Evolutionary conservation across 2,329 filamentous ascomycete species (phyloP), one percentile per base, ranked within the genome.

Genomic region (Aschersonia sp.): DNA sequence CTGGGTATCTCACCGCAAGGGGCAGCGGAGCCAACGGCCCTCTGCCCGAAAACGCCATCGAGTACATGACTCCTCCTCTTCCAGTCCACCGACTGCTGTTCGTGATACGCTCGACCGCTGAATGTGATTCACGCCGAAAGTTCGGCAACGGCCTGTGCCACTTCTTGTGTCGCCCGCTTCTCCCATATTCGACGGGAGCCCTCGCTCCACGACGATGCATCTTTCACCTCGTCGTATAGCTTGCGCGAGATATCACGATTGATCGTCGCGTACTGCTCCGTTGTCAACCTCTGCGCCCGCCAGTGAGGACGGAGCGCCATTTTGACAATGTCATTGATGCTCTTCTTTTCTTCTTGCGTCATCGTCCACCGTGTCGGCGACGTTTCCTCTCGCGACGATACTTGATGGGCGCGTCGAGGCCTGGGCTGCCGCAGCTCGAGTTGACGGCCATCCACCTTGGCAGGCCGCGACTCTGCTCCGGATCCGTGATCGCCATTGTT

Each of bases 191-290:
- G 76, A 49, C 80, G 76, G 48, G 78, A 77, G 31, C 79, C 76
- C 29, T 83, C 74, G 56, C 84, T 77, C 32, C 92, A 72, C 30
- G 70, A 65, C 22, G 72, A 66, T 11, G 72, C 71, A 51, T 73
- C 68, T 44, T 70, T 69, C 43, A 77, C 71, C 51, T 79, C 75
- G 53, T 80, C 87, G 65, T 98, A 98, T 49, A 98, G 71, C 66
- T 83, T 85, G 49, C 87, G 83, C 41, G 87, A 95, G 35, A 97
- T 81, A 50, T 84, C 83, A 52, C 88, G 82, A 61, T 97, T 97
- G 65, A 97, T 95, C 48, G 80, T 79, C 3, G 87, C 90, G 62
- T 94, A 98, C 63, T 95, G 84, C 50, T 95, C 86, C 55, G 88
- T 86, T 14, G 82, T 87, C 51, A 97, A 75, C 52, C 83, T 77